phyloP scores from a whole-genome alignment of 306 rosid genomes.

The Cucurbita argyrosperma region DNA sequence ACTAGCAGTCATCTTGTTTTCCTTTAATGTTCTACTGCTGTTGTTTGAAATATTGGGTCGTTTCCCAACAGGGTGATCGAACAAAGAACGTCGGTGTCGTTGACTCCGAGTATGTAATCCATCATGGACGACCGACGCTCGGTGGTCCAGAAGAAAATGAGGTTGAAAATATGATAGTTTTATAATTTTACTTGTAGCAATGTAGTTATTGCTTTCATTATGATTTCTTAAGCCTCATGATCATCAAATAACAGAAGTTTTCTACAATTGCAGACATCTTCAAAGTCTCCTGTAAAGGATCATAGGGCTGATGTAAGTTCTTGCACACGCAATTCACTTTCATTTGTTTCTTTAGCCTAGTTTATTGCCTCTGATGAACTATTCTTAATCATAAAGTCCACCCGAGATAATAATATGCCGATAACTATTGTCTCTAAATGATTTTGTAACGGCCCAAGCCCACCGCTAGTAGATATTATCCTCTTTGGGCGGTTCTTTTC shows the following conservation, averaged over 20 bases:
- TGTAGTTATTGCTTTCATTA: not conserved
- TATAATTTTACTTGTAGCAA: not conserved
- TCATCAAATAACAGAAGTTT: not conserved
- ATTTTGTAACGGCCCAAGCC: too few species aligned
- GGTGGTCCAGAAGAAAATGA: constrained; percentile 42
- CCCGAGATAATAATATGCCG: too few species aligned
- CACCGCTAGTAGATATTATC: too few species aligned
- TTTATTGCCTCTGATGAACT: not conserved
- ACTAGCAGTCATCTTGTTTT: not conserved
- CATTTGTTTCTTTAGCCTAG: not conserved
- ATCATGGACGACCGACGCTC: constrained; percentile 71
- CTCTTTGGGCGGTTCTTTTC: too few species aligned
- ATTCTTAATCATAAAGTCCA: not conserved
- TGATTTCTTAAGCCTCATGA: not conserved
- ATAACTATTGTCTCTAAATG: too few species aligned
- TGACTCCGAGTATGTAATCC: constrained; percentile 77
- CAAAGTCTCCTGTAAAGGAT: constrained; percentile 22
- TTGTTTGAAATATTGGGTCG: not conserved
- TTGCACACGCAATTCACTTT: not conserved
- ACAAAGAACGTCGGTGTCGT: constrained; percentile 73
- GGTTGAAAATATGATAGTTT: constrained; percentile 19
- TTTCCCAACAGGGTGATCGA: constrained; percentile 56
- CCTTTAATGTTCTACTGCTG: not conserved
- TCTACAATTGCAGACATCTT: constrained; percentile 31
- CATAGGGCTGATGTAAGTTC: constrained; percentile 64